Percentiles rank a stretch among this genome's conserved stretches.
Conservation (phyloP, 192 early-diverging fungal genomes). For the Martensiomyces pterosporus region DNA sequence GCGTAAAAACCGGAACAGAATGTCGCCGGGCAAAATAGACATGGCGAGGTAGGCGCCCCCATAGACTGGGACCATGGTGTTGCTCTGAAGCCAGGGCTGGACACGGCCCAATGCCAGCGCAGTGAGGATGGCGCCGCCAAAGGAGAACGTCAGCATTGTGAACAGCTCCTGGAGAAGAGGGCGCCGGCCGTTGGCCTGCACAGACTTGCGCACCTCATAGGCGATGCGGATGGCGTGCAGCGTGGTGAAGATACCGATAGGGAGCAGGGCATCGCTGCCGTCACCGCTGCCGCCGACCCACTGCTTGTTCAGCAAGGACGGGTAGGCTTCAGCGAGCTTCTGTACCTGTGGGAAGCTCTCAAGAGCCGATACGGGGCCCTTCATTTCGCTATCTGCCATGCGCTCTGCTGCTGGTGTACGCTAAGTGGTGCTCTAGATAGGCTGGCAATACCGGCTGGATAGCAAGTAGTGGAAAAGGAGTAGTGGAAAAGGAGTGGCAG, state of each 20-base stretch:
- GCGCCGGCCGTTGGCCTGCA: slow-evolving; percentile 32
- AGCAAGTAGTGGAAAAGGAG: too few species aligned
- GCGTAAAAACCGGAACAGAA: slow-evolving; percentile 35
- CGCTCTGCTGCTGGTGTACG: too few species aligned
- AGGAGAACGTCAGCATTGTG: slow-evolving; percentile 51
- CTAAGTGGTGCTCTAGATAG: too few species aligned
- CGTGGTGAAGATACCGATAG: slow-evolving; percentile 50
- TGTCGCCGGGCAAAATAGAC: slow-evolving; percentile 39
- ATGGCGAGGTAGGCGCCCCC: slow-evolving; percentile 35
- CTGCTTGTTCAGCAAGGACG: slow-evolving; percentile 20
- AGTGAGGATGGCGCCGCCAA: slow-evolving; percentile 51
- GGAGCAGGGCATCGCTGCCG: slow-evolving; percentile 23
- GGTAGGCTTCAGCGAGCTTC: slow-evolving; percentile 32
- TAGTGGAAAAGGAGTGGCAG: too few species aligned
- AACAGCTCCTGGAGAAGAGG: slow-evolving; percentile 45
- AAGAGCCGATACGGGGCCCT: slow-evolving; percentile 11
- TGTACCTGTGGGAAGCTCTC: slow-evolving; percentile 23
- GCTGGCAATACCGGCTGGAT: too few species aligned
- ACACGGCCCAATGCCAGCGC: slow-evolving; percentile 43
- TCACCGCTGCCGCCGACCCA: slow-evolving; percentile 25
- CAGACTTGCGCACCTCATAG: slow-evolving; percentile 53
- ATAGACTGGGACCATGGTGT: slow-evolving; percentile 42
- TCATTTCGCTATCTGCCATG: too few species aligned
- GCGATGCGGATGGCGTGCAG: slow-evolving; percentile 51
- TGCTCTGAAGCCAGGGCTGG: slow-evolving; percentile 51